phyloP scores from a whole-genome alignment of 108 stramenopile genomes.

The Skeletonema costatum region DNA sequence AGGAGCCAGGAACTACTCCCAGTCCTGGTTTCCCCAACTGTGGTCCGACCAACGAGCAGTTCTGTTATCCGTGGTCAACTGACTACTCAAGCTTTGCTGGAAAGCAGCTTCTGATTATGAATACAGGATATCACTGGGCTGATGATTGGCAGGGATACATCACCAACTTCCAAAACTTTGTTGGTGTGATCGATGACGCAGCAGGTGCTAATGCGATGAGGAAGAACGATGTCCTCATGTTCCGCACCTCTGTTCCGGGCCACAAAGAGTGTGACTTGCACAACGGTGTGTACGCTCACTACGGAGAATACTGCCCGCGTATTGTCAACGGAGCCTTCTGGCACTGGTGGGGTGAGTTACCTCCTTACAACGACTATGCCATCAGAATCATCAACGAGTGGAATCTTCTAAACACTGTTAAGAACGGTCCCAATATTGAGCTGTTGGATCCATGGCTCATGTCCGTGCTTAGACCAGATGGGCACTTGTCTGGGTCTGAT shows the following conservation, averaged over 20 bases:
- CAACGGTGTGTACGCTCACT: constrained; percentile 16
- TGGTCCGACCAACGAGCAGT: constrained; percentile 25
- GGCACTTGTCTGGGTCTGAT: constrained; percentile 50
- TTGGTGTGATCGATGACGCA: constrained; percentile 22
- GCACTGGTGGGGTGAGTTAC: constrained; percentile 53
- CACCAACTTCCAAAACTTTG: constrained; percentile 29
- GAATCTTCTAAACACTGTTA: constrained; percentile 34
- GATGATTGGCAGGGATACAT: constrained; percentile 38
- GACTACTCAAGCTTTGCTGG: constrained; percentile 16
- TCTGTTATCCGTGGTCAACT: constrained; percentile 41
- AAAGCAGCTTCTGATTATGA: constrained; percentile 30
- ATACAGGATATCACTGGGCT: constrained; percentile 40
- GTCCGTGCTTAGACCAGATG: constrained; percentile 57
- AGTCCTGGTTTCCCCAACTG: constrained; percentile 43
- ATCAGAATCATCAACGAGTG: constrained; percentile 37
- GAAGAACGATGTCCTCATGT: constrained; percentile 42
- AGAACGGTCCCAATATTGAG: constrained; percentile 42
- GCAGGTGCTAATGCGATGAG: constrained; percentile 14
- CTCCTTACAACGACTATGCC: constrained; percentile 46
- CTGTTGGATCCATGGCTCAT: constrained; percentile 50
- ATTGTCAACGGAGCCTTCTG: constrained; percentile 32
- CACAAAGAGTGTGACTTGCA: constrained; percentile 48
- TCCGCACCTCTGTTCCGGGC: constrained; percentile 51
- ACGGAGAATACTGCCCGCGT: constrained; percentile 20
- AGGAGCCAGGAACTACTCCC: constrained; percentile 30